Base-by-base conservation (phyloP, 2,329 filamentous ascomycete species). In the Xylariaceae sp. region DNA sequence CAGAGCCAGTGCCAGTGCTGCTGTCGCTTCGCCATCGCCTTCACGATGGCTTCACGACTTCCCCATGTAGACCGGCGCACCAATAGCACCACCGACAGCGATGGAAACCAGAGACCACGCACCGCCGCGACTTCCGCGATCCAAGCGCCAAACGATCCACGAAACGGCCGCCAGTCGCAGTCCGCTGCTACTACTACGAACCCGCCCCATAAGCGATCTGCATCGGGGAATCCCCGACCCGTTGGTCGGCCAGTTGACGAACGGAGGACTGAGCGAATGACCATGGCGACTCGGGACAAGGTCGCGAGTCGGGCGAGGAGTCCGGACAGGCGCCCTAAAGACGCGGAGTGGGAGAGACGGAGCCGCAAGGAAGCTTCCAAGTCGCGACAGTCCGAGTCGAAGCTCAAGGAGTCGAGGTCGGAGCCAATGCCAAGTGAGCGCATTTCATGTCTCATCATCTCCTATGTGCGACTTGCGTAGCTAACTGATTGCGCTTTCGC, bases 221-320 rank as follows among this genome's bases (percentile, higher is more conserved):
- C 82, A 1, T 87, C 85, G 11, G 81, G 80, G 9, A 82, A 83
- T 60, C 79, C 82, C 1, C 77, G 84, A 54, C 74, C 79, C 2
- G 71, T 73, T 15, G 81, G 76, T 69, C 77, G 78, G 64, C 73
- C 72, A 48, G 72, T 77, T 37, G 81, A 84, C 63, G 80, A 84
- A 70, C 75, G 83, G 63, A 77, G 82, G 68, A 85, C 80, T 6
- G 85, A 87, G 72, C 78, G 76, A 69, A 70, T 79, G 67, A 70
- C 83, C 57, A 79, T 86, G 61, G 84, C 84, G 51, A 86, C 84
- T 18, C 77, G 83, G 59, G 88, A 91, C 68, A 84, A 83, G 57
- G 71, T 86, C 57, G 79, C 84, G 42, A 77, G 81, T 59, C 80
- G 84, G 59, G 79, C 80, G 6, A 81, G 78, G 68, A 89, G 87